A percentile compares a stretch with the other conserved stretches of the same genome.
Evolutionary conservation across 2,329 filamentous ascomycete genomes (phyloP).

Genomic region (Lachnellula hyalina): DNA sequence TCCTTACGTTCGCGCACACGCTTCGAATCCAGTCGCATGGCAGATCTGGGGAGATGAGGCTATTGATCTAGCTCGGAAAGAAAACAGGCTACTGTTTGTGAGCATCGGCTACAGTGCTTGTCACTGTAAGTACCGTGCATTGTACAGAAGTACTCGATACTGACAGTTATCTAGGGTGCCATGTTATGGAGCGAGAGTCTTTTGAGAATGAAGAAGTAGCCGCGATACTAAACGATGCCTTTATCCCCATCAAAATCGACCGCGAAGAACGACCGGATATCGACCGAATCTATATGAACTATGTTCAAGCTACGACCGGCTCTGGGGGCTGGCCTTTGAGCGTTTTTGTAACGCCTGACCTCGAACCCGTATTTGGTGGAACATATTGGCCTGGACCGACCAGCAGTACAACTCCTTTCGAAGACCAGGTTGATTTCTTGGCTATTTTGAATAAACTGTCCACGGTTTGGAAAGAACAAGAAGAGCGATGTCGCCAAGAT

Average conservation of each 20-base stretch:
- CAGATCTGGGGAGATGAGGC: conserved; percentile 79
- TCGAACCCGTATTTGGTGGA: conserved; percentile 91
- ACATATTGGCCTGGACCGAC: conserved; percentile 76
- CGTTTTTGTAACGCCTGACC: conserved; percentile 88
- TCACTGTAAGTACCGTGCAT: conserved; percentile 62
- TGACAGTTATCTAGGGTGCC: conserved; percentile 53
- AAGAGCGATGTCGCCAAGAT: conserved; percentile 74
- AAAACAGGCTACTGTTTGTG: conserved; percentile 86
- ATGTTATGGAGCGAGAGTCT: conserved; percentile 89
- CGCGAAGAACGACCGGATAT: conserved; percentile 91
- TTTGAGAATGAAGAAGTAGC: conserved; percentile 82
- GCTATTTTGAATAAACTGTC: conserved; percentile 75
- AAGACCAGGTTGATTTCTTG: conserved; percentile 71
- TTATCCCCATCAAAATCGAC: conserved; percentile 89
- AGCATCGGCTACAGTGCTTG: conserved; percentile 95
- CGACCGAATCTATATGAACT: conserved; percentile 97
- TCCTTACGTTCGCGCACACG: conserved; percentile 68
- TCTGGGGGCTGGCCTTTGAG: conserved; percentile 93
- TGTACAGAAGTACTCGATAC: background rate
- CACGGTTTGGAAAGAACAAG: conserved; percentile 74
- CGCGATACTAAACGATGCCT: conserved; percentile 74
- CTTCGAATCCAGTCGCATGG: conserved; percentile 82
- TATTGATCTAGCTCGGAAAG: conserved; percentile 67
- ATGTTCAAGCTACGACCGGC: conserved; percentile 87
- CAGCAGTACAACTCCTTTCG: conserved; percentile 35